Evolutionary conservation across 345 rosid species (phyloP).

Genomic region (Acer negundo): DNA sequence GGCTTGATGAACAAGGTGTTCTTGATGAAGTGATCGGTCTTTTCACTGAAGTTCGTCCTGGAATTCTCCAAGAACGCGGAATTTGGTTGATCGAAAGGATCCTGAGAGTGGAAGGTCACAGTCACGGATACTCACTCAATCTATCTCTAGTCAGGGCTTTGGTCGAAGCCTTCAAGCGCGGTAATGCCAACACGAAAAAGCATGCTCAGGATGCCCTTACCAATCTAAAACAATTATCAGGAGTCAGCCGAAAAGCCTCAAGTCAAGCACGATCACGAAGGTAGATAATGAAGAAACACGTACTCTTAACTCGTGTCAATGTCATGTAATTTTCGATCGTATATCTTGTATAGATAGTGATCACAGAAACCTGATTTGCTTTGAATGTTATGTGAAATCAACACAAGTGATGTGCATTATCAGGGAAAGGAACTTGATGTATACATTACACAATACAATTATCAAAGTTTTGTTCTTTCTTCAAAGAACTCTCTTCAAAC

Average conservation of each 20-base stretch:
- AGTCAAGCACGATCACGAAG: slow-evolving; percentile 29
- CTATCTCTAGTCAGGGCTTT: slow-evolving; percentile 43
- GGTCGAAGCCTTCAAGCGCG: slow-evolving; percentile 44
- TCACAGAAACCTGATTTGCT: slow-evolving; percentile 11
- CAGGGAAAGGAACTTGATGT: background rate
- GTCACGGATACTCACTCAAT: slow-evolving; percentile 32
- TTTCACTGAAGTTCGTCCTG: slow-evolving; percentile 38
- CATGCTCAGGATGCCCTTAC: slow-evolving; percentile 50
- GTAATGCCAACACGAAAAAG: slow-evolving; percentile 35
- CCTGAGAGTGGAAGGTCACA: slow-evolving; percentile 38
- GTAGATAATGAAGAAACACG: slow-evolving; percentile 17
- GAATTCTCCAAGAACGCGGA: slow-evolving; percentile 41
- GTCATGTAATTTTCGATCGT: background rate
- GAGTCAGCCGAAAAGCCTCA: slow-evolving; percentile 28
- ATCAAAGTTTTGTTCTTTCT: background rate
- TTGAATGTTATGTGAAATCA: slow-evolving; percentile 6
- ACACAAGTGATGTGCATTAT: slow-evolving; percentile 14
- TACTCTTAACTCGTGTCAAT: background rate
- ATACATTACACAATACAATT: background rate
- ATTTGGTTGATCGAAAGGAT: slow-evolving; percentile 41
- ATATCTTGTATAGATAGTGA: slow-evolving; percentile 14
- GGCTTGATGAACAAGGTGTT: slow-evolving; percentile 33
- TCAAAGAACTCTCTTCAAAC: no score
- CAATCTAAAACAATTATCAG: slow-evolving; percentile 42
- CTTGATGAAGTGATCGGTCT: slow-evolving; percentile 27